Evolutionary conservation across 495 filamentous ascomycete species (phyloP).

Genomic region (Rhizodiscina lignyota): DNA sequence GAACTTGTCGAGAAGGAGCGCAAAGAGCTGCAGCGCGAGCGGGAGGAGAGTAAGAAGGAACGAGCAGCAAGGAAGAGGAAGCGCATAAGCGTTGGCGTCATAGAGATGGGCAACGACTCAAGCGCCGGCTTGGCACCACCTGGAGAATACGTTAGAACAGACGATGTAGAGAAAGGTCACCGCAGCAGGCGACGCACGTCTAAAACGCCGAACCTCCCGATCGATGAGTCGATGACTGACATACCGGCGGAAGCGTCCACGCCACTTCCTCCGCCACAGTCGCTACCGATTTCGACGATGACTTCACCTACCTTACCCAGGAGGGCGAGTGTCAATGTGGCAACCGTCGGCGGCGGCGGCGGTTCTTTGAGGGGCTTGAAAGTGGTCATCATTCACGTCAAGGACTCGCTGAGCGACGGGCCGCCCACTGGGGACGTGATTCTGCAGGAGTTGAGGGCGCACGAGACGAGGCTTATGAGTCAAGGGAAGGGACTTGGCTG

Average conservation of each 20-base stretch:
- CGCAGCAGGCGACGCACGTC: background rate
- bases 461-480: conserved; percentile 33
- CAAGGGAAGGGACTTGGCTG: conserved; percentile 45
- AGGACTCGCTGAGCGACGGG: conserved; percentile 29
- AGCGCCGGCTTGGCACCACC: background rate
- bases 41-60: conserved; percentile 7
- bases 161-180: no score
- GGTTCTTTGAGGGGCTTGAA: conserved; percentile 29
- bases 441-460: conserved; percentile 42
- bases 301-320: no score
- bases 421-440: conserved; percentile 46
- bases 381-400: conserved; percentile 25
- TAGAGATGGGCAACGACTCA: background rate
- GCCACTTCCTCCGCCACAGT: background rate
- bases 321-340: background rate
- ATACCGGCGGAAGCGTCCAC: background rate
- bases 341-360: background rate
- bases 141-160: no score
- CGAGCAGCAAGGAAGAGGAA: conserved; percentile 22
- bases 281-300: no score
- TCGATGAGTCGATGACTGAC: background rate
- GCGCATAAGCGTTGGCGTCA: conserved; percentile 8
- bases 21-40: conserved; percentile 14
- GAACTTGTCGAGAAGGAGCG: conserved; percentile 36
- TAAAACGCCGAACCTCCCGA: background rate